Evolutionary conservation across 2,329 filamentous ascomycete species (phyloP).

Genomic region (Zasmidium citrigriseum): DNA sequence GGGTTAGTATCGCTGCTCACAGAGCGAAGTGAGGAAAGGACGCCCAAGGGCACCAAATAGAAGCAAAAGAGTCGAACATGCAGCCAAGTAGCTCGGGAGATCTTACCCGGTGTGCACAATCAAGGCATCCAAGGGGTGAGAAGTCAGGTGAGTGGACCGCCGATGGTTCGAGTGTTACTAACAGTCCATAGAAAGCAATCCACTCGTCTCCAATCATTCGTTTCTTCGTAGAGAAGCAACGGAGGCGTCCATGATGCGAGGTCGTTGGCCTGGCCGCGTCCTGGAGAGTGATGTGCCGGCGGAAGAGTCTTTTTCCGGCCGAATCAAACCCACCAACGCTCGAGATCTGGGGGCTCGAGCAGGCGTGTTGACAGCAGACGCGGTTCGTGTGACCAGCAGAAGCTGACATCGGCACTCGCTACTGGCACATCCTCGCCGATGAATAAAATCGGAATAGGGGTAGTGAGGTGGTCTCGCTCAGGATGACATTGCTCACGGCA

Average conservation of each 20-base stretch:
- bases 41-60: neutral
- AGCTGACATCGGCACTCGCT: neutral
- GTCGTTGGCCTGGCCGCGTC: neutral
- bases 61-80: neutral
- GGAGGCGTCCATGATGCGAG: neutral
- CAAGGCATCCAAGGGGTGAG: slow-evolving; percentile 5
- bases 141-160: slow-evolving; percentile 5
- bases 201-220: neutral
- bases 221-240: neutral
- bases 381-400: neutral
- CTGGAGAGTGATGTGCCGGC: too few species aligned
- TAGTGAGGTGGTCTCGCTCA: neutral
- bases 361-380: neutral
- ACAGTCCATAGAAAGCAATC: neutral
- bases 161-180: neutral
- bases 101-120: slow-evolving; percentile 1
- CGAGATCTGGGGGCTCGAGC: neutral
- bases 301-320: neutral
- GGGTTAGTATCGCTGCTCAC: too few species aligned
- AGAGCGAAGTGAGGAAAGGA: neutral
- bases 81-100: neutral
- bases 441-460: neutral
- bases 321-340: neutral
- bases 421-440: neutral
- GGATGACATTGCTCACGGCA: neutral